Base-by-base conservation (phyloP, 768 basidiomycete species). In the Hygrophoropsis aurantiaca region DNA sequence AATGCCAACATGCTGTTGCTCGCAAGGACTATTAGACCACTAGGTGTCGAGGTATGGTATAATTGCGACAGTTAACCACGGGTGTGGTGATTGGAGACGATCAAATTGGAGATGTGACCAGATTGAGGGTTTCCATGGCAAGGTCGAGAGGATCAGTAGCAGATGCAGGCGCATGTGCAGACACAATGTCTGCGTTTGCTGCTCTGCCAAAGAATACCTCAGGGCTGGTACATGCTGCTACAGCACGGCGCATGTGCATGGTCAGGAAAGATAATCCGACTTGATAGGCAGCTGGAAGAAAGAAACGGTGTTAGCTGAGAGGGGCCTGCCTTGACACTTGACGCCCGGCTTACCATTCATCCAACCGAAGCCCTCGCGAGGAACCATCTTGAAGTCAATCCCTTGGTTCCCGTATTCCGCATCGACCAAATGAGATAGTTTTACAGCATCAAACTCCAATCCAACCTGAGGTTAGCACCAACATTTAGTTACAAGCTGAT, bases 291-390 rank as follows among this genome's bases (percentile, higher is more conserved):
- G 94, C 90, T 93, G 57, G 34, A 49, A 32, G 46, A 41, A 44
- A 21, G 30, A 42, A 27, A 30, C 20, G 40, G 36, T 47, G 45
- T 33, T 46, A 33, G 49, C 23, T 44, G 30, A n/a, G 11, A 25
- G 9, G 21, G 30, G 30, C 7, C 13, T 23, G 18, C 0, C 2
- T 26, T 10, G 15, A 44, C 21, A 20, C 26, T 13, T 35, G 2
- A 10, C 27, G 32, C 23, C 1, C 24, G 10, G 71, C 84, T 50
- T 58, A 92, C 91, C 78, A 52, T 95, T 95, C 89, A 94, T 97
- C 95, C 94, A 97, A 8, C 95, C 95, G 62, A 98, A 99, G 45
- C 95, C 95, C 69, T 98, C 95, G 11, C 94, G 81, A 41, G 94
- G 94, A 36, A 97, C 89, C 80, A 94, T 85, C 72, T 94, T 92